Conservation (phyloP, 2,329 filamentous ascomycete species). For the Scytalidium lignicola region DNA sequence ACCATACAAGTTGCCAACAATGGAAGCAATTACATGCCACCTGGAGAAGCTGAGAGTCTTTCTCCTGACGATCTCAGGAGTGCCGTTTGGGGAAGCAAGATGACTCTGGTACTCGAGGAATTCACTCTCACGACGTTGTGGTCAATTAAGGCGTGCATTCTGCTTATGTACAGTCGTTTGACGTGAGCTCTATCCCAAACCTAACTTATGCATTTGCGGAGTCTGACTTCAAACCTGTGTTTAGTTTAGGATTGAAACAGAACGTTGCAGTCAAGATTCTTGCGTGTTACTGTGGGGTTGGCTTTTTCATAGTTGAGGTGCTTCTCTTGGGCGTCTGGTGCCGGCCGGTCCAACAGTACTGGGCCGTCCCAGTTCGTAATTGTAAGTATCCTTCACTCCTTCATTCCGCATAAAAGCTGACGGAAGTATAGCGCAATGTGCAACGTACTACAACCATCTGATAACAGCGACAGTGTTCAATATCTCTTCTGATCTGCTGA, state of each 20-base stretch:
- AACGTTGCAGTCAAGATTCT: constrained; percentile 42
- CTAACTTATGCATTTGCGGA: constrained; percentile 37
- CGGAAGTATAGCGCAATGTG: constrained; percentile 39
- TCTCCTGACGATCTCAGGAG: neutral
- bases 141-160: constrained; percentile 43
- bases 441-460: constrained; percentile 48
- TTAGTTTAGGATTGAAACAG: constrained; percentile 33
- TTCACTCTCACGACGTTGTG: constrained; percentile 53
- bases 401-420: neutral
- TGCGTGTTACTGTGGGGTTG: constrained; percentile 37
- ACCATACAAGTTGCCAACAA: neutral
- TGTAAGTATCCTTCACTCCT: constrained; percentile 11
- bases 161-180: too few species aligned
- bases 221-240: constrained; percentile 15
- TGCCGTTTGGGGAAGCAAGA: constrained; percentile 44
- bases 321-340: constrained; percentile 44
- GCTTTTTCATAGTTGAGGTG: constrained; percentile 44
- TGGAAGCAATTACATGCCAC: neutral
- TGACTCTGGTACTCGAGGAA: constrained; percentile 54
- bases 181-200: too few species aligned
- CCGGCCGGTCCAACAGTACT: constrained; percentile 46
- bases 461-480: constrained; percentile 52
- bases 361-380: constrained; percentile 44
- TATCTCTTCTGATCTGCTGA: constrained; percentile 50
- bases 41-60: neutral